Conservation (phyloP, 2,329 filamentous ascomycete genomes). For the Trichoderma aggressivum region DNA sequence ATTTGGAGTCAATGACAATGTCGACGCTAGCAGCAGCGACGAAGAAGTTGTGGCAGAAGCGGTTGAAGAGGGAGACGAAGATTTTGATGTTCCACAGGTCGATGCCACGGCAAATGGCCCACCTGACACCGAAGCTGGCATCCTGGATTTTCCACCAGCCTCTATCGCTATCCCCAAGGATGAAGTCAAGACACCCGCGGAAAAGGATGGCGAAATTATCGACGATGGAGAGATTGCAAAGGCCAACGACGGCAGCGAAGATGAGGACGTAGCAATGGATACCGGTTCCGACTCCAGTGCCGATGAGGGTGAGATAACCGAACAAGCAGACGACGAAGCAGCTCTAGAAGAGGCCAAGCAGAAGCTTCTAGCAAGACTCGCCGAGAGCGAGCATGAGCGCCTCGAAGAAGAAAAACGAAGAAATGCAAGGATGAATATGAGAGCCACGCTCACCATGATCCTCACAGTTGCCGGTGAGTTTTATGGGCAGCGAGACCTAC, state of each 20-base stretch:
- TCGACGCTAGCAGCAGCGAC: conserved; percentile 44
- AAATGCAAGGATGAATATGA: conserved; percentile 49
- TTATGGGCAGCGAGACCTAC: conserved; percentile 83
- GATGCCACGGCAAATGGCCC: neutral
- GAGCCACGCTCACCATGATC: conserved; percentile 87
- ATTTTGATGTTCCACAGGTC: neutral
- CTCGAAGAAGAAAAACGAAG: conserved; percentile 28
- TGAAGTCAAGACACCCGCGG: neutral
- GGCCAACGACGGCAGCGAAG: conserved; percentile 21
- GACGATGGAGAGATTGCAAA: conserved; percentile 22
- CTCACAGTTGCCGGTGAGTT: conserved; percentile 82
- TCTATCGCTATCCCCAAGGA: neutral
- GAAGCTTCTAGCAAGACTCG: conserved; percentile 45
- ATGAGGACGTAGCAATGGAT: conserved; percentile 42
- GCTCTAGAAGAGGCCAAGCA: conserved; percentile 48
- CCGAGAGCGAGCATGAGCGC: conserved; percentile 29
- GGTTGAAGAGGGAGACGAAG: conserved; percentile 31
- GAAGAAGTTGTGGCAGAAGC: conserved; percentile 37
- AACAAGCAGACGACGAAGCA: conserved; percentile 32
- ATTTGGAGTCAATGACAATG: conserved; percentile 42
- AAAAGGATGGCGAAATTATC: conserved; percentile 13
- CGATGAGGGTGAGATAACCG: conserved; percentile 36
- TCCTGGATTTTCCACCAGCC: neutral
- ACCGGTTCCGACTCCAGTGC: conserved; percentile 34
- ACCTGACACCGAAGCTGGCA: neutral